Evolutionary conservation across 1,284 basidiomycete genomes (phyloP).

Genomic region (Naganishia albida): DNA sequence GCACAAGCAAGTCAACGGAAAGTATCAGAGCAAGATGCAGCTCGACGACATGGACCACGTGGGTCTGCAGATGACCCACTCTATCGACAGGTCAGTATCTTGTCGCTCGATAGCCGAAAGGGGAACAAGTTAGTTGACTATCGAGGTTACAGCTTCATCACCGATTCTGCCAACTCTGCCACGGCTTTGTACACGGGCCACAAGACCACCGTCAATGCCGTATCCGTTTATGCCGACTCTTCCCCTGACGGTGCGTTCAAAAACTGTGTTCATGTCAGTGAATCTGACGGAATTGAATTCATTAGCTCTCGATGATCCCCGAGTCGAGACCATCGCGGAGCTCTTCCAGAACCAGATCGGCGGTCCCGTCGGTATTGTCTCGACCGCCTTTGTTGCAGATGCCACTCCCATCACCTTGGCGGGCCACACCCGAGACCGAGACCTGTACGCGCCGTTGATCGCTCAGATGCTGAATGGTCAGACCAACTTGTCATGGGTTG

Average conservation of each 20-base stretch:
- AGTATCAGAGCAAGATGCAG: conserved; percentile 49
- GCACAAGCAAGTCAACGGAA: conserved; percentile 56
- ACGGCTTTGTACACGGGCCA: conserved; percentile 54
- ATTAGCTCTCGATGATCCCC: conserved; percentile 48
- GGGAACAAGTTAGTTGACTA: neutral
- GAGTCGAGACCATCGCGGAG: conserved; percentile 48
- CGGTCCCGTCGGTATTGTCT: conserved; percentile 54
- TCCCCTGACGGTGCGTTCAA: conserved; percentile 35
- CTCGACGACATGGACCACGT: conserved; percentile 44
- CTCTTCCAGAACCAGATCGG: conserved; percentile 41
- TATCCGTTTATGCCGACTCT: conserved; percentile 49
- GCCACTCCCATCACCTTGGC: conserved; percentile 51
- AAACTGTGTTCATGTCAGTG: neutral
- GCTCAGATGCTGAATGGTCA: conserved; percentile 53
- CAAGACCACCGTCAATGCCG: conserved; percentile 56
- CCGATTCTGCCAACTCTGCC: conserved; percentile 57
- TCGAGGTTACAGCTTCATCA: conserved; percentile 42
- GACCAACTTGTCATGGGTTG: conserved; percentile 52
- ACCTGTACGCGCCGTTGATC: conserved; percentile 45
- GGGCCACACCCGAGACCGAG: conserved; percentile 24
- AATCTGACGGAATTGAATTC: conserved; percentile 36
- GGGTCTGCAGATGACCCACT: conserved; percentile 45
- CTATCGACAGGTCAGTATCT: conserved; percentile 38
- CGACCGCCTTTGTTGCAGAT: conserved; percentile 55
- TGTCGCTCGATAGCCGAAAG: neutral